Base-by-base conservation (phyloP, 1,139 yeast species). In the Candida sp. region DNA sequence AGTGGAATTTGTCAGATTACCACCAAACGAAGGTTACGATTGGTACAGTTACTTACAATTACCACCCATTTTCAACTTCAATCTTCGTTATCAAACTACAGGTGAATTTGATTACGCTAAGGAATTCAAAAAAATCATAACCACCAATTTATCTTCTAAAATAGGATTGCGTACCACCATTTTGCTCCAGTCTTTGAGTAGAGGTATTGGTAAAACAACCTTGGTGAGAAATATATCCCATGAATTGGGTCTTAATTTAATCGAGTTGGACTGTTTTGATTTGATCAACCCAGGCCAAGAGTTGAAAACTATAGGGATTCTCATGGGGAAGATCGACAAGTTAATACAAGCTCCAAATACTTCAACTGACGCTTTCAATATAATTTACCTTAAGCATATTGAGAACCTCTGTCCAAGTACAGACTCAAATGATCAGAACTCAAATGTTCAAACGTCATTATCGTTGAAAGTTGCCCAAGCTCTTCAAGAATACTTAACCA, bases 131-230 rank as follows among this genome's bases (percentile, higher is more conserved):
- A 75, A 81, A 51, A 70, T 87, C 47, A 52, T 81, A 11, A 54
- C 65, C 42, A 75, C 86, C 35, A 64, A 79, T 39, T 48, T 66
- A 44, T 64, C 48, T 60, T 67, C 62, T 41, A 58, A 58, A 59
- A 55, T 67, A 9, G 60, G 71, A 5, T 59, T 87, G 36, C 77
- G 74, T 42, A 84, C 95, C 0, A 75, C 89, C 0, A 69, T 90
- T 0, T 60, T 91, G 30, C 60, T 93, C 27, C 79, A 77, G 41
- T 87, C 97, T 2, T 69, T 82, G 57, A 78, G 82, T 30, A 70
- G 95, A 43, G 91, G 88, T 5, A 80, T 87, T 6, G 99, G 99
- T 0, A 93, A 93, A 56, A 61, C 85, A 0, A 79, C 84, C 0
- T 58, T 87, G 33, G 78, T 88, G 0, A 64, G 77, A 44, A 77